phyloP scores from a whole-genome alignment of 208 protist genomes.

The Trypanosoma melophagium region DNA sequence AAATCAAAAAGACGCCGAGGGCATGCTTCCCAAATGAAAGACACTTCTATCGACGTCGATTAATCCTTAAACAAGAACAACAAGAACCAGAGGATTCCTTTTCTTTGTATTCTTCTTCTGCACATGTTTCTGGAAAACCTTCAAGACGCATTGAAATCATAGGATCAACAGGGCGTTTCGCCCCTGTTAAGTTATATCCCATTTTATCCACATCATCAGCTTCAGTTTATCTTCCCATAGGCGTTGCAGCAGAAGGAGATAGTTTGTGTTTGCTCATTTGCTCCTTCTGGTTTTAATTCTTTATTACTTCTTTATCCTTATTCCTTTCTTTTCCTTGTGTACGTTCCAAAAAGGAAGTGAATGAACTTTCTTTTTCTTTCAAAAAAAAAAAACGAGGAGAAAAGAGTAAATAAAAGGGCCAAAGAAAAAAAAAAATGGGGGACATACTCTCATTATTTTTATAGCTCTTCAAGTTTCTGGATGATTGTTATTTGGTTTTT shows the following conservation, averaged over 20 bases:
- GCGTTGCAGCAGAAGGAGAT: no score
- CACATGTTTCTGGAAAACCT: background rate
- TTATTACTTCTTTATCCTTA: background rate
- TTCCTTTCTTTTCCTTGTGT: no score
- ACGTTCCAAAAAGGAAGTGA: no score
- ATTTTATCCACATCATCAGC: no score
- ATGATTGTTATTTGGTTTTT: no score
- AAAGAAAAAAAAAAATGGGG: background rate
- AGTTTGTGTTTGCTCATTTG: background rate
- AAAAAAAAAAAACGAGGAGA: background rate
- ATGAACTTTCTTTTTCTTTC: no score
- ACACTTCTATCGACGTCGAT: background rate
- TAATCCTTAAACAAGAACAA: background rate
- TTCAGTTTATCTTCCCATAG: no score
- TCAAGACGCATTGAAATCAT: no score
- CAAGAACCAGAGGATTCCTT: background rate
- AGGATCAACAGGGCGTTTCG: no score
- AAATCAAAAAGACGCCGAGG: constrained; percentile 79
- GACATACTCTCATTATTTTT: background rate
- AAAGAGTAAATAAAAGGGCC: background rate
- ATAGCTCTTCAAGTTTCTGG: no score
- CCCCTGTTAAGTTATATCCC: no score
- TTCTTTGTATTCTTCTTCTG: background rate
- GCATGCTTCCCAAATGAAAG: constrained; percentile 55
- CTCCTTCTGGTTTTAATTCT: constrained; percentile 1